These are phyloP conservation scores for Podospora australis DNA, from an alignment of 495 filamentous ascomycete species.

Conservation along the genomic window DNA sequence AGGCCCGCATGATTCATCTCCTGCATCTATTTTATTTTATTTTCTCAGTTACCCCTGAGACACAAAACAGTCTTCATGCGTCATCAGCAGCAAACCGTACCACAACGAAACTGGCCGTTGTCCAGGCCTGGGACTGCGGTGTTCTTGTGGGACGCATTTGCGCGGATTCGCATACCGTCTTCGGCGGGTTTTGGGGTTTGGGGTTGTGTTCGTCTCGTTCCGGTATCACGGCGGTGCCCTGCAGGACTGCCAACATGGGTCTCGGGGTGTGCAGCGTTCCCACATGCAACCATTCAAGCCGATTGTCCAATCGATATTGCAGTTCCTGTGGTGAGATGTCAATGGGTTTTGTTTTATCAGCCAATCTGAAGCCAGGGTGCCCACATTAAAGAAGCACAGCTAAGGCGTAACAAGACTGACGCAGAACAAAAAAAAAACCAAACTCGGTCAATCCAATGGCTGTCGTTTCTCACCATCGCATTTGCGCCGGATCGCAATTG, in stretches of 20 bases:
- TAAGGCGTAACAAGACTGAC: too few species aligned
- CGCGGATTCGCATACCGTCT: neutral
- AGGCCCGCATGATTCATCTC: too few species aligned
- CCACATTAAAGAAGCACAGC: too few species aligned
- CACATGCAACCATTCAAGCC: too few species aligned
- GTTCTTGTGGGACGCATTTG: too few species aligned
- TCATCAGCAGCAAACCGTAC: too few species aligned
- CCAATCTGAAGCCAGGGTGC: neutral
- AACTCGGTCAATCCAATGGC: conserved; percentile 8
- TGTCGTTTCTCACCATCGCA: conserved; percentile 9
- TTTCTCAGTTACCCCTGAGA: neutral
- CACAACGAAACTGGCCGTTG: too few species aligned
- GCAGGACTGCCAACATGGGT: neutral
- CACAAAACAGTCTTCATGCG: neutral
- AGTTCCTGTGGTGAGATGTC: too few species aligned
- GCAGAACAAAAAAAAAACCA: neutral
- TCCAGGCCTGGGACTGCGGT: too few species aligned
- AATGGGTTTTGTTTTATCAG: neutral
- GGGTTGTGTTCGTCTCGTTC: neutral
- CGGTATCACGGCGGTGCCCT: neutral
- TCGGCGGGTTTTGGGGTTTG: neutral
- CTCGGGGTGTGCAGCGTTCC: too few species aligned
- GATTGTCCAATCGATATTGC: neutral
- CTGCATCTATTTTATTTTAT: neutral
- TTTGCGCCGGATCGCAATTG: conserved; percentile 18